Evolutionary conservation across 1,284 basidiomycete genomes (phyloP).

Genomic region (Sanghuangporus baumii): DNA sequence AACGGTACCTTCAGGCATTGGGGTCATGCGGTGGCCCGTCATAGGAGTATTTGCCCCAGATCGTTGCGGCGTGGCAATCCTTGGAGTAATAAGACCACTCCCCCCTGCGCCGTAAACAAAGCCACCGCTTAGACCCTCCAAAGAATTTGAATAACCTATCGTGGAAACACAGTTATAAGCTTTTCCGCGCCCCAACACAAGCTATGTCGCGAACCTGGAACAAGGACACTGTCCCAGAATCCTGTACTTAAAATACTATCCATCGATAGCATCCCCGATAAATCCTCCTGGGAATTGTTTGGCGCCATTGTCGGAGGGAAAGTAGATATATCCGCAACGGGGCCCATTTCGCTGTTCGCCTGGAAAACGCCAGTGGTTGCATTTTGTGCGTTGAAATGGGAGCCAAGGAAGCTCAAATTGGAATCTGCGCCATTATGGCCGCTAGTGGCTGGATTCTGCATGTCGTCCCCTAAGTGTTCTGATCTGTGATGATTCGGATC

Average conservation of each 20-base stretch:
- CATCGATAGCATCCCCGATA: conserved; percentile 59
- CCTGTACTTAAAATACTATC: conserved; percentile 70
- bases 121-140: conserved; percentile 75
- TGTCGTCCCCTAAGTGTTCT: background rate
- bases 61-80: conserved; percentile 32
- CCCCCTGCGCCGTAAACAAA: conserved; percentile 78
- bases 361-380: conserved; percentile 48
- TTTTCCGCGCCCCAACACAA: conserved; percentile 9
- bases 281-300: conserved; percentile 36
- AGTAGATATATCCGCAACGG: conserved; percentile 68
- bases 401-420: conserved; percentile 18
- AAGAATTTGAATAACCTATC: conserved; percentile 65
- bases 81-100: conserved; percentile 63
- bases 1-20: conserved; percentile 15
- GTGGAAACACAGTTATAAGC: background rate
- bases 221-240: conserved; percentile 81
- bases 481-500: conserved; percentile 11
- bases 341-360: conserved; percentile 75
- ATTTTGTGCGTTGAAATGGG: conserved; percentile 15
- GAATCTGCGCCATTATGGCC: conserved; percentile 21
- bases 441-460: conserved; percentile 9
- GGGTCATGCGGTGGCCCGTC: conserved; percentile 7
- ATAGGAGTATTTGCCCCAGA: conserved; percentile 33
- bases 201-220: conserved; percentile 55
- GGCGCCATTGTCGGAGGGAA: conserved; percentile 79